Evolutionary conservation across 1,284 basidiomycete genomes (phyloP).

Genomic region (Apiotrichum sp.): DNA sequence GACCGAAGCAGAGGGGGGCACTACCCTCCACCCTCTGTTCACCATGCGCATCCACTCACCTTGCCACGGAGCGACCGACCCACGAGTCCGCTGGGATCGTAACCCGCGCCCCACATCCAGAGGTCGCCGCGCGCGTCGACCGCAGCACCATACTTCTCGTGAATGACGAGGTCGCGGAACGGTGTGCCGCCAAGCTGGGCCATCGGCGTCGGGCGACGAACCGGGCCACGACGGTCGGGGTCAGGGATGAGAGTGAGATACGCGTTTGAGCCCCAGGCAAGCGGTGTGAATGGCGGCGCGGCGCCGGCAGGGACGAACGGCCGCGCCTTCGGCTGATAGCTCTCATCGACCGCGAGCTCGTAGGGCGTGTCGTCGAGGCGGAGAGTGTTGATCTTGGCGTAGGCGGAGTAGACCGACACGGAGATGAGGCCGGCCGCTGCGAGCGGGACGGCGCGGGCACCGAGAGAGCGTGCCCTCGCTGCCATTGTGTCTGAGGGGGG

Average conservation of each 20-base stretch:
- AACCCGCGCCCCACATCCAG: conserved; percentile 78
- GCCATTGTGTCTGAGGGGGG: not conserved
- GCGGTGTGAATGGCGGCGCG: conserved; percentile 25
- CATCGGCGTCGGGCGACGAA: conserved; percentile 34
- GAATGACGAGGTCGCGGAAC: conserved; percentile 67
- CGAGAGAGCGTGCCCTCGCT: conserved; percentile 1
- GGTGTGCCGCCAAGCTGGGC: conserved; percentile 48
- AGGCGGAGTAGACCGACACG: conserved; percentile 1
- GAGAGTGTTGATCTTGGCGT: conserved; percentile 3
- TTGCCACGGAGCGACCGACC: conserved; percentile 57
- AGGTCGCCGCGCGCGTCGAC: conserved; percentile 82
- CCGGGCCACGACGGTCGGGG: conserved; percentile 16
- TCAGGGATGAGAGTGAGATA: conserved; percentile 32
- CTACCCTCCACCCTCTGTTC: not conserved
- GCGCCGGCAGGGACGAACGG: not conserved
- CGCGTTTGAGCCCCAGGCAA: conserved; percentile 42
- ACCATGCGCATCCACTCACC: conserved; percentile 48
- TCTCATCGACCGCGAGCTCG: not conserved
- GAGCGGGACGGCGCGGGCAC: conserved; percentile 9
- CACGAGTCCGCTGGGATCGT: conserved; percentile 47
- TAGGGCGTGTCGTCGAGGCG: conserved; percentile 10
- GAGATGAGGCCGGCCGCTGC: not conserved
- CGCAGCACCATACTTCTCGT: conserved; percentile 68
- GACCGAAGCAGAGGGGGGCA: no score
- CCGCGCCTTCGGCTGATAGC: not conserved